Percentiles rank a stretch among this genome's conserved stretches.
Evolutionary conservation across 169 alveolate genomes (phyloP).

Genomic region (Plasmodium gonderi): DNA sequence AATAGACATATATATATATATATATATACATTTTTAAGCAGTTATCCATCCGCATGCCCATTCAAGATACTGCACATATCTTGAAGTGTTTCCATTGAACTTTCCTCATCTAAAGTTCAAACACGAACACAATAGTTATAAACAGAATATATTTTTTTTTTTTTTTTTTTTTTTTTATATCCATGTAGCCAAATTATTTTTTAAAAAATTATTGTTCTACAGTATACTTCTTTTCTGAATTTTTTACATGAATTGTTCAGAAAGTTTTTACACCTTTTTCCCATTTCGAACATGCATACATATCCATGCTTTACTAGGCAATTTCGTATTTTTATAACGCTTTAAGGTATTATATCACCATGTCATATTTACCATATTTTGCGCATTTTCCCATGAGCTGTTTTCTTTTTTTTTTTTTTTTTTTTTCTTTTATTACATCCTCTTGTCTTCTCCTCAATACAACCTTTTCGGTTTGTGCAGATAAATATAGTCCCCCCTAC

Average conservation of each 20-base stretch:
- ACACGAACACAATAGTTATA: no score
- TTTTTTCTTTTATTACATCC: no score
- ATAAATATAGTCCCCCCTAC: slow-evolving; percentile 11
- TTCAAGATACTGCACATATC: no score
- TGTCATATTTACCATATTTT: background rate
- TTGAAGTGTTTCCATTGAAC: no score
- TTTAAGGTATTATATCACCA: background rate
- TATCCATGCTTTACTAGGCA: background rate
- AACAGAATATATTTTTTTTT: no score
- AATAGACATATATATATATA: no score
- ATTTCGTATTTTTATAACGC: background rate
- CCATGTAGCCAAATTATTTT: background rate
- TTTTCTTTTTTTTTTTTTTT: background rate
- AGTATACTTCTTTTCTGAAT: background rate
- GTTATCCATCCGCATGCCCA: background rate
- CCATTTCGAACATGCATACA: background rate
- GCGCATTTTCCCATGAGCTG: background rate
- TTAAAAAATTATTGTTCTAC: background rate
- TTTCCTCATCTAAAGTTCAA: no score
- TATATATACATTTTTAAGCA: background rate
- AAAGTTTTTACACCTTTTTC: background rate
- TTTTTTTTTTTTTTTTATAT: background rate
- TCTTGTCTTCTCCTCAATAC: background rate
- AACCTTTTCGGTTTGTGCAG: slow-evolving; percentile 58
- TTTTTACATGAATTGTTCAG: background rate